A percentile compares a stretch with the other conserved stretches of the same genome.
phyloP scores from a whole-genome alignment of 179 eudicot species.

The Gypsophila paniculata region DNA sequence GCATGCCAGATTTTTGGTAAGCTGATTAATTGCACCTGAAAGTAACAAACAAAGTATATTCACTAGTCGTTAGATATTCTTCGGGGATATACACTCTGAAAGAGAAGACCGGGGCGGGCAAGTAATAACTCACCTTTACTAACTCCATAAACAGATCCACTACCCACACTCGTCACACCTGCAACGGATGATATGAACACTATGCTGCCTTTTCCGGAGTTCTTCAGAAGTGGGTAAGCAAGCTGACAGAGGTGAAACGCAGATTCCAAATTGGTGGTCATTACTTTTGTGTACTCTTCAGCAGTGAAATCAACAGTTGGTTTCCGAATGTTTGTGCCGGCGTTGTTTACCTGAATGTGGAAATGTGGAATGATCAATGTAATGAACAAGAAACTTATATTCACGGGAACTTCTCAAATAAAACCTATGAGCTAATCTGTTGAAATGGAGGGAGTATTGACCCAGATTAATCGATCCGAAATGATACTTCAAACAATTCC shows the following conservation, averaged over 20 bases:
- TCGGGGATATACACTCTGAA: neutral
- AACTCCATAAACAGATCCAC: slow-evolving; percentile 63
- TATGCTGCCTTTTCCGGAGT: slow-evolving; percentile 61
- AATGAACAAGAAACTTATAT: too few relatives aligned
- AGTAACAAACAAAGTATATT: slow-evolving; percentile 10
- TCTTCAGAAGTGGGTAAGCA: slow-evolving; percentile 64
- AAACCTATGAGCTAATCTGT: too few relatives aligned
- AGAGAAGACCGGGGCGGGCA: neutral
- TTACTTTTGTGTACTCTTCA: slow-evolving; percentile 52
- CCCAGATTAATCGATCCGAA: neutral
- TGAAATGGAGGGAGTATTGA: too few relatives aligned
- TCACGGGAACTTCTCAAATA: neutral
- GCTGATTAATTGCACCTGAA: slow-evolving; percentile 75
- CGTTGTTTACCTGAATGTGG: slow-evolving; percentile 59
- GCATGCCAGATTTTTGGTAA: slow-evolving; percentile 75
- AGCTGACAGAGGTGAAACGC: slow-evolving; percentile 76
- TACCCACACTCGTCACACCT: slow-evolving; percentile 41
- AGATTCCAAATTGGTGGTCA: slow-evolving; percentile 71
- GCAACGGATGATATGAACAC: slow-evolving; percentile 82
- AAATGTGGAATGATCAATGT: neutral
- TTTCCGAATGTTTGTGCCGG: slow-evolving; percentile 62
- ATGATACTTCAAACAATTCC: neutral
- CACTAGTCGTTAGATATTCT: neutral
- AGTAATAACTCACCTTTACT: slow-evolving; percentile 44
- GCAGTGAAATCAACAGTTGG: slow-evolving; percentile 48